These are phyloP conservation scores for Globisporangium cystogenes DNA, from an alignment of 352 stramenopile species.

Conservation along the genomic window DNA sequence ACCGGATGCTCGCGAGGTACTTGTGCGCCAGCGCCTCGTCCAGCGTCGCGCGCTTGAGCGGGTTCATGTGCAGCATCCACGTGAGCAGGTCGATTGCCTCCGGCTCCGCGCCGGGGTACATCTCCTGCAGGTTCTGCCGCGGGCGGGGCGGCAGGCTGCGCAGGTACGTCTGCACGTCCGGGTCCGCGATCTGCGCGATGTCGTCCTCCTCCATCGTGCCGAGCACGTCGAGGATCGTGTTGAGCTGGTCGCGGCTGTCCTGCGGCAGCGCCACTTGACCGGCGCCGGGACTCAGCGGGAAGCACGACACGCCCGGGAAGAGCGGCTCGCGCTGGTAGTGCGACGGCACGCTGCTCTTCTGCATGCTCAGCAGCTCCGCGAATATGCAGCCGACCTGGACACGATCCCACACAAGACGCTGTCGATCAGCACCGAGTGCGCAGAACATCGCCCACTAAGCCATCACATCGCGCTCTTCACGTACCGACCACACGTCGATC, in stretches of 20 bases:
- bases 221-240: slow-evolving; percentile 85
- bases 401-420: slow-evolving; percentile 2
- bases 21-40: slow-evolving; percentile 81
- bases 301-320: slow-evolving; percentile 93
- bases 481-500: slow-evolving; percentile 87
- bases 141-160: slow-evolving; percentile 62
- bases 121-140: slow-evolving; percentile 70
- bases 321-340: slow-evolving; percentile 93
- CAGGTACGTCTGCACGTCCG: slow-evolving; percentile 80
- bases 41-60: slow-evolving; percentile 67
- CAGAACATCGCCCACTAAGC: too few species aligned
- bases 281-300: slow-evolving; percentile 71
- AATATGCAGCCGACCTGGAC: slow-evolving; percentile 92
- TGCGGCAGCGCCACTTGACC: slow-evolving; percentile 73
- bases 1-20: slow-evolving; percentile 82
- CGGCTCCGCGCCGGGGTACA: slow-evolving; percentile 79
- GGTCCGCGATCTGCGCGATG: slow-evolving; percentile 80
- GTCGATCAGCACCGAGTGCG: too few species aligned
- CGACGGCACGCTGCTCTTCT: slow-evolving; percentile 93
- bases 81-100: slow-evolving; percentile 77
- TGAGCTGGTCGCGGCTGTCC: slow-evolving; percentile 82
- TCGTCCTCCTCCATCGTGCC: slow-evolving; percentile 84
- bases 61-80: slow-evolving; percentile 87
- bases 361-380: slow-evolving; percentile 94
- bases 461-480: slow-evolving; percentile 10